These are phyloP conservation scores for Pythium aphanidermatum DNA, from an alignment of 352 stramenopile species.

Conservation along the genomic window DNA sequence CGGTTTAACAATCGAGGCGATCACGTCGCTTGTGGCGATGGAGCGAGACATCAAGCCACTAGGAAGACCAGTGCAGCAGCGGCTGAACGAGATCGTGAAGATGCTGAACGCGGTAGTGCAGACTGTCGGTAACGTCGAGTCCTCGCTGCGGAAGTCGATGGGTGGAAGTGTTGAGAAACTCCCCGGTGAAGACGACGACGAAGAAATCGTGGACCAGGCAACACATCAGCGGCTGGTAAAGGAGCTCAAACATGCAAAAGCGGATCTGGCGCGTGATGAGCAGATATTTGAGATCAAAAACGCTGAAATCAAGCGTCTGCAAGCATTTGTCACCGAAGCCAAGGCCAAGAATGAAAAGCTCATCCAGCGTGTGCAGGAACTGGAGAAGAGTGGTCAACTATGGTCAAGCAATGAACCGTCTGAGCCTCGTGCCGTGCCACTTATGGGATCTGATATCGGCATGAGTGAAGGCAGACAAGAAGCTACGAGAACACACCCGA, in stretches of 20 bases:
- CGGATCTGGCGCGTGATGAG: constrained; percentile 62
- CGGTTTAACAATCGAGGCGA: constrained; percentile 52
- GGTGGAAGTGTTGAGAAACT: constrained; percentile 5
- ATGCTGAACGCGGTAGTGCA: constrained; percentile 64
- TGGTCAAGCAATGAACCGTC: constrained; percentile 42
- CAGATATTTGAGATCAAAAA: constrained; percentile 88
- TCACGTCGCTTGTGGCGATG: constrained; percentile 66
- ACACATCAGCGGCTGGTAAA: constrained; percentile 33
- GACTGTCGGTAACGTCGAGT: constrained; percentile 39
- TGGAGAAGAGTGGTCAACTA: constrained; percentile 57
- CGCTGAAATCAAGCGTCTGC: constrained; percentile 55
- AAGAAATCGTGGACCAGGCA: constrained; percentile 15
- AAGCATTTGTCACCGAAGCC: constrained; percentile 46
- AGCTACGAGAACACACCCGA: too few species aligned
- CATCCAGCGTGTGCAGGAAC: constrained; percentile 56
- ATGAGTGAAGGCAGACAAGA: too few species aligned
- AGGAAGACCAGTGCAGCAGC: constrained; percentile 59
- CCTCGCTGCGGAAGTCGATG: constrained; percentile 21
- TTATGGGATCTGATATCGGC: too few species aligned
- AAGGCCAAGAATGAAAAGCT: constrained; percentile 76
- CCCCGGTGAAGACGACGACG: constrained; percentile 15
- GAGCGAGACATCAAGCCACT: constrained; percentile 72
- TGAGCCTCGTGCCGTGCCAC: not conserved
- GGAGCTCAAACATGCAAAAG: constrained; percentile 59
- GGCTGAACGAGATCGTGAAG: constrained; percentile 81